phyloP scores from a whole-genome alignment of 768 basidiomycete genomes.

The Boletus vermiculosoides region DNA sequence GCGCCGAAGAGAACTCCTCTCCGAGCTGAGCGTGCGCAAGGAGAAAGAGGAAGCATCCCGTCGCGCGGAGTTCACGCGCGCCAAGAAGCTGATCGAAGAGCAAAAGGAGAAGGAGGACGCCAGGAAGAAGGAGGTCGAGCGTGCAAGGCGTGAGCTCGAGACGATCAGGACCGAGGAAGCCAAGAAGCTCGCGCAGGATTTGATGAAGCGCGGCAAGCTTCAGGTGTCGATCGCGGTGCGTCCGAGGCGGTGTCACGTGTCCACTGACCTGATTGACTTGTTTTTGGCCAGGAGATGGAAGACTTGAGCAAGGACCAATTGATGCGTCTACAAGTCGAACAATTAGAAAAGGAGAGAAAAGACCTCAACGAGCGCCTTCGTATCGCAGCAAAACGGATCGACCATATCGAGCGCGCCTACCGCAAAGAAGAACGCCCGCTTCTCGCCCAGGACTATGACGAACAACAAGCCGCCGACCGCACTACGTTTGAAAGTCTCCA shows the following conservation, averaged over 20 bases:
- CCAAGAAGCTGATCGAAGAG: slow-evolving; percentile 69
- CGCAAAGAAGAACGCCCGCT: slow-evolving; percentile 91
- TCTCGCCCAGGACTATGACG: slow-evolving; percentile 79
- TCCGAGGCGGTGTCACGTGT: slow-evolving; percentile 1
- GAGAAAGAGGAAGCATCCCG: slow-evolving; percentile 86
- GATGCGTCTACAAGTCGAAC: slow-evolving; percentile 87
- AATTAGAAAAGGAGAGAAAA: slow-evolving; percentile 95
- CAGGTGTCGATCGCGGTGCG: slow-evolving; percentile 69
- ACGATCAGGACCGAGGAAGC: slow-evolving; percentile 65
- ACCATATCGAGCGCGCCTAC: slow-evolving; percentile 93
- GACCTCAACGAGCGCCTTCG: slow-evolving; percentile 80
- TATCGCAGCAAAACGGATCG: slow-evolving; percentile 83
- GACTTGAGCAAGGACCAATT: slow-evolving; percentile 82
- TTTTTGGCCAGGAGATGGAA: slow-evolving; percentile 62
- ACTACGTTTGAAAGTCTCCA: slow-evolving; percentile 64
- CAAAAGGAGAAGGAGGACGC: slow-evolving; percentile 60
- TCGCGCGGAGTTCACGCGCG: slow-evolving; percentile 63
- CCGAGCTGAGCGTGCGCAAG: slow-evolving; percentile 79
- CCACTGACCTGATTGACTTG: neutral
- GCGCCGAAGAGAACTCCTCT: slow-evolving; percentile 79
- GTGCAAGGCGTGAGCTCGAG: slow-evolving; percentile 67
- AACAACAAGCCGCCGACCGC: slow-evolving; percentile 78
- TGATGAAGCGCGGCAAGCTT: slow-evolving; percentile 78
- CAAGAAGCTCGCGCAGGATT: slow-evolving; percentile 79
- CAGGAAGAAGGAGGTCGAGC: slow-evolving; percentile 70